A percentile compares a stretch with the other conserved stretches of the same genome.
These are phyloP conservation scores for Tricholoma matsutake DNA, from an alignment of 768 basidiomycete genomes.

Conservation along the genomic window DNA sequence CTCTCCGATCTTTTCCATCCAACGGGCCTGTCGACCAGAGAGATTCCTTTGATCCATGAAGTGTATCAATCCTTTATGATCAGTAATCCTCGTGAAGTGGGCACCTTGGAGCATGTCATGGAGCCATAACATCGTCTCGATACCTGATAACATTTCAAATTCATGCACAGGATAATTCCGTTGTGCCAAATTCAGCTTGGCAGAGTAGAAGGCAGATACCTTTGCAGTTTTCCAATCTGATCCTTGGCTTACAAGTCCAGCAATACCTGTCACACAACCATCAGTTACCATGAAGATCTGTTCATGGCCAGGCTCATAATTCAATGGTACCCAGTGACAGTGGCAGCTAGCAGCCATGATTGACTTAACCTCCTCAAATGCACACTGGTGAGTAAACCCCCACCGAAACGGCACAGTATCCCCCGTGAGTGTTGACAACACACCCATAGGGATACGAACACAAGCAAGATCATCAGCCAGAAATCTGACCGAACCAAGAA, in stretches of 20 bases:
- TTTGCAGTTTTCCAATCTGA: no score
- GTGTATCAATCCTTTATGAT: no score
- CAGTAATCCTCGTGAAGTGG: no score
- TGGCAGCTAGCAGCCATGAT: conserved; percentile 2
- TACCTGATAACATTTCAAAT: no score
- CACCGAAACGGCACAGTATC: conserved; percentile 11
- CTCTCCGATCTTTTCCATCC: no score
- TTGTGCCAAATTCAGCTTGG: no score
- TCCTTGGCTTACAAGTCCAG: no score
- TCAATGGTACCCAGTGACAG: conserved; percentile 5
- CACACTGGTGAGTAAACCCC: conserved; percentile 9
- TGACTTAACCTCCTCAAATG: conserved; percentile 26
- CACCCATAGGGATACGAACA: conserved; percentile 25
- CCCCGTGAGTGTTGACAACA: conserved; percentile 15
- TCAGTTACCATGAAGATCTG: conserved; percentile 18
- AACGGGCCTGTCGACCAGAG: no score
- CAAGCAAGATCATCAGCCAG: conserved; percentile 19
- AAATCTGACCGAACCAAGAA: conserved; percentile 32
- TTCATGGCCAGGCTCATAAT: conserved; percentile 7
- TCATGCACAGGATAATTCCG: no score
- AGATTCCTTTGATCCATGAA: no score
- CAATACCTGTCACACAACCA: conserved; percentile 15
- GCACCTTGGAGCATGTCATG: conserved; percentile 1
- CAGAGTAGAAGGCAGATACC: no score
- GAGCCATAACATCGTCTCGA: no score